Conservation (phyloP, 1,284 basidiomycete genomes). For the Tylopilus sp. region DNA sequence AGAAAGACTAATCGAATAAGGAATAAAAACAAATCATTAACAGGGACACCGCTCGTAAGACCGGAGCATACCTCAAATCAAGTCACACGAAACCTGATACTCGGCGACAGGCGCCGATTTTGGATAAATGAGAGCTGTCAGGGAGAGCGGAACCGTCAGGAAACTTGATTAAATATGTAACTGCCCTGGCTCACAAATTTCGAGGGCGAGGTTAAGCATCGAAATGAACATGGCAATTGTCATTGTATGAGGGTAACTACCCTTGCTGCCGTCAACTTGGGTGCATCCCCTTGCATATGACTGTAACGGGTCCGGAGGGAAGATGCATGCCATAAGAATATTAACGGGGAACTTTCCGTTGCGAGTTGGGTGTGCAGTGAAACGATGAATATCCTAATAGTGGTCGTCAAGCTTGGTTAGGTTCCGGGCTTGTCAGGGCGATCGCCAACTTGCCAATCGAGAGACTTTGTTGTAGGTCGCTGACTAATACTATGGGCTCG, state of each 20-base stretch:
- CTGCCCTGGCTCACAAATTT: slow-evolving; percentile 28
- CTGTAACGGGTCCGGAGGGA: slow-evolving; percentile 31
- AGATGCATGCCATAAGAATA: slow-evolving; percentile 32
- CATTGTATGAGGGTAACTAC: slow-evolving; percentile 14
- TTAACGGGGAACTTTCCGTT: slow-evolving; percentile 32
- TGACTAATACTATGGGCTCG: slow-evolving; percentile 9
- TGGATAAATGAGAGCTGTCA: slow-evolving; percentile 35
- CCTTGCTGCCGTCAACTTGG: slow-evolving; percentile 26
- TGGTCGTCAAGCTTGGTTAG: slow-evolving; percentile 21
- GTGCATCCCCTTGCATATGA: slow-evolving; percentile 32
- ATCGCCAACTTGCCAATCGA: slow-evolving; percentile 11
- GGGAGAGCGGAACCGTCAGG: slow-evolving; percentile 24
- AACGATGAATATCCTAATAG: slow-evolving; percentile 8
- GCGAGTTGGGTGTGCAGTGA: slow-evolving; percentile 9
- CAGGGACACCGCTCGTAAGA: slow-evolving; percentile 14
- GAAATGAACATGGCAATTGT: slow-evolving; percentile 26
- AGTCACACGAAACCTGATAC: slow-evolving; percentile 25
- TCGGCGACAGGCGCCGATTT: slow-evolving; percentile 24
- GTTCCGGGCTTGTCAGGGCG: slow-evolving; percentile 16
- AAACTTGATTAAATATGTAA: slow-evolving; percentile 18
- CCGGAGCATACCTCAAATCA: slow-evolving; percentile 23
- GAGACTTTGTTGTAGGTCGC: slow-evolving; percentile 16
- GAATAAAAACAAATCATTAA: slow-evolving; percentile 21
- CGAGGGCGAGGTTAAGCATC: slow-evolving; percentile 19
- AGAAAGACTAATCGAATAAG: slow-evolving; percentile 37